phyloP scores from a whole-genome alignment of 148 eudicot species.

The Talinum fruticosum region DNA sequence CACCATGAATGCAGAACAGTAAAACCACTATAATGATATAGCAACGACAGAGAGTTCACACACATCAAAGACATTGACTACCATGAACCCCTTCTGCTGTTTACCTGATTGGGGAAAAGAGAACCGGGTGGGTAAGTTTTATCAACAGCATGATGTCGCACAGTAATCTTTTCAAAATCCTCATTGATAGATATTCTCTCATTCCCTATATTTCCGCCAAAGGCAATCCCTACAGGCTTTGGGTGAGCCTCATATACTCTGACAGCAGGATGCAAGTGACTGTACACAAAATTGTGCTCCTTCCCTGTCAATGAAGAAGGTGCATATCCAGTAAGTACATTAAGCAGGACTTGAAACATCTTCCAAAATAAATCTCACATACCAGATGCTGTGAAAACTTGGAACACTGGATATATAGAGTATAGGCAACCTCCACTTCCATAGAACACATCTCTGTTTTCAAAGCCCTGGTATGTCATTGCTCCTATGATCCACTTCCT shows the following conservation, averaged over 20 bases:
- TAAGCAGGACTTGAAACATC: background rate
- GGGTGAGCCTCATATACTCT: slow-evolving; percentile 70
- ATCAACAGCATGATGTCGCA: slow-evolving; percentile 83
- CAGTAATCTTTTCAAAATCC: slow-evolving; percentile 66
- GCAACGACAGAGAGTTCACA: background rate
- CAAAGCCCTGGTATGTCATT: slow-evolving; percentile 71
- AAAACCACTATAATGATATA: background rate
- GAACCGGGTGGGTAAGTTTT: slow-evolving; percentile 81
- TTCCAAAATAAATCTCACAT: slow-evolving; percentile 10
- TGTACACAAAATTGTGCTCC: slow-evolving; percentile 77
- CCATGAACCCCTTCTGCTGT: background rate
- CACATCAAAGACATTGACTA: background rate
- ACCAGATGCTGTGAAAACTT: slow-evolving; percentile 64
- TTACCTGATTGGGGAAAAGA: slow-evolving; percentile 77
- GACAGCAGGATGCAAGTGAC: slow-evolving; percentile 75
- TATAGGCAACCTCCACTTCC: slow-evolving; percentile 77
- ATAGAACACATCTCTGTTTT: slow-evolving; percentile 70
- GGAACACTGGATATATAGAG: slow-evolving; percentile 72
- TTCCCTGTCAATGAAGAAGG: slow-evolving; percentile 46
- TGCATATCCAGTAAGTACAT: slow-evolving; percentile 9
- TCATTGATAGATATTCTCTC: slow-evolving; percentile 78
- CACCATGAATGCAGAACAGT: background rate
- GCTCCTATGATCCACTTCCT: slow-evolving; percentile 74
- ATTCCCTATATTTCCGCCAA: slow-evolving; percentile 76
- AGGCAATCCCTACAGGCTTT: slow-evolving; percentile 76